phyloP scores from a whole-genome alignment of 805 yeast genomes.

The Candida endomychidarum region DNA sequence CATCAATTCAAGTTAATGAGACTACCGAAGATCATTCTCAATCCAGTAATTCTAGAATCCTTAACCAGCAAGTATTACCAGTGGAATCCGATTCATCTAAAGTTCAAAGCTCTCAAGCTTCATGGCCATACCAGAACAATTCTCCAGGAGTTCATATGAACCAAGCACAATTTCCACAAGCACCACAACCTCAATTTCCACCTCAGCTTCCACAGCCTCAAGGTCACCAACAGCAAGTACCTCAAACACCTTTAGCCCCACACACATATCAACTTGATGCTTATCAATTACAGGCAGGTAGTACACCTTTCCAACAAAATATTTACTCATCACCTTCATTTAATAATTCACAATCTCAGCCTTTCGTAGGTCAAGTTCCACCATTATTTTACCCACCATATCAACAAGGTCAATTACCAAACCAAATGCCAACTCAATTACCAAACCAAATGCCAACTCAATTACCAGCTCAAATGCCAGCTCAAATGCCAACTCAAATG shows the following conservation, averaged over 20 bases:
- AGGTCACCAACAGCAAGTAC: slow-evolving; percentile 6
- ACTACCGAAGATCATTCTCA: background rate
- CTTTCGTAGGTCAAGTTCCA: background rate
- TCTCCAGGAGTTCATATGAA: background rate
- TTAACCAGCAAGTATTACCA: background rate
- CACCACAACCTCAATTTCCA: slow-evolving; percentile 10
- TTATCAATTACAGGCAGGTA: slow-evolving; percentile 9
- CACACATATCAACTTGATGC: slow-evolving; percentile 5
- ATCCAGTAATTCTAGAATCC: background rate
- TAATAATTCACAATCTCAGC: background rate
- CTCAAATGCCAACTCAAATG: background rate
- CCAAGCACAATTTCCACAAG: slow-evolving; percentile 3
- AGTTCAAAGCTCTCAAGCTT: background rate
- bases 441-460: background rate
- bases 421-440: background rate
- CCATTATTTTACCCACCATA: background rate
- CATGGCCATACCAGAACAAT: background rate
- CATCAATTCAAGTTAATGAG: slow-evolving; percentile 1
- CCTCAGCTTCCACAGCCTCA: background rate
- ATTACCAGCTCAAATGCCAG: background rate
- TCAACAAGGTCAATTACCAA: background rate
- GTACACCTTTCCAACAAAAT: slow-evolving; percentile 5
- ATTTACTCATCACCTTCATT: slow-evolving; percentile 1
- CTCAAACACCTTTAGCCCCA: slow-evolving; percentile 8
- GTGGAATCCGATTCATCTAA: slow-evolving; percentile 3